Evolutionary conservation across 2,329 filamentous ascomycete species (phyloP).

Genomic region (Stagonosporopsis vannaccii): DNA sequence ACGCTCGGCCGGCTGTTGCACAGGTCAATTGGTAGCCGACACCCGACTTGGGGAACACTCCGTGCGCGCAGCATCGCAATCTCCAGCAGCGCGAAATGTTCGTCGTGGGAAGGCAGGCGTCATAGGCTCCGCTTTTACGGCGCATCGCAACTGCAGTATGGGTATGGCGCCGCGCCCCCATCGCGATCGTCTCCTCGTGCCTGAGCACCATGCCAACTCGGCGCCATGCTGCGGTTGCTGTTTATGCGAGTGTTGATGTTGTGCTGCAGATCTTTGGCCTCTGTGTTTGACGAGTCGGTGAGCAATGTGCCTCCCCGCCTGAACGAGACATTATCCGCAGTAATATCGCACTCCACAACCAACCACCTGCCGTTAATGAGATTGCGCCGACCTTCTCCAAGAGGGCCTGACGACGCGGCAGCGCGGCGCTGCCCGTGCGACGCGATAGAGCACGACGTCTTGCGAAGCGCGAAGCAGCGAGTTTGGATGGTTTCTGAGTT

Average conservation of each 20-base stretch:
- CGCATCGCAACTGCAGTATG: conserved; percentile 17
- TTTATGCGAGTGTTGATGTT: conserved; percentile 3
- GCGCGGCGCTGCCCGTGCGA: conserved; percentile 15
- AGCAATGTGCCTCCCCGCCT: conserved; percentile 2
- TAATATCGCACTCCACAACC: conserved; percentile 2
- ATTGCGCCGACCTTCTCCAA: conserved; percentile 16
- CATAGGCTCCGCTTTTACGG: conserved; percentile 18
- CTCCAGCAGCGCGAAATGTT: conserved; percentile 10
- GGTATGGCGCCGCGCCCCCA: conserved; percentile 14
- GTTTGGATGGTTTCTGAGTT: background rate
- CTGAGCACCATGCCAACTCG: conserved; percentile 15
- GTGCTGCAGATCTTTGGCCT: conserved; percentile 7
- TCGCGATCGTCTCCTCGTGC: conserved; percentile 9
- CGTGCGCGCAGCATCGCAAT: conserved; percentile 20
- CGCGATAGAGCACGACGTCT: conserved; percentile 5
- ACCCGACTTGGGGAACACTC: conserved; percentile 12
- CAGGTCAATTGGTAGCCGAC: conserved; percentile 7
- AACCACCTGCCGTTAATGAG: conserved; percentile 7
- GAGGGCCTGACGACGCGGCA: conserved; percentile 18
- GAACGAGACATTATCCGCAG: conserved; percentile 5
- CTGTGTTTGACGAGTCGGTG: conserved; percentile 1
- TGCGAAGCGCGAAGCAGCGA: conserved; percentile 3
- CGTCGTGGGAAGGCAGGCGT: conserved; percentile 7
- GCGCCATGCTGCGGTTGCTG: conserved; percentile 10
- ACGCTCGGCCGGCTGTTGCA: conserved; percentile 6